Conservation (phyloP, 108 stramenopile genomes). For the Skeletonema menzelii region DNA sequence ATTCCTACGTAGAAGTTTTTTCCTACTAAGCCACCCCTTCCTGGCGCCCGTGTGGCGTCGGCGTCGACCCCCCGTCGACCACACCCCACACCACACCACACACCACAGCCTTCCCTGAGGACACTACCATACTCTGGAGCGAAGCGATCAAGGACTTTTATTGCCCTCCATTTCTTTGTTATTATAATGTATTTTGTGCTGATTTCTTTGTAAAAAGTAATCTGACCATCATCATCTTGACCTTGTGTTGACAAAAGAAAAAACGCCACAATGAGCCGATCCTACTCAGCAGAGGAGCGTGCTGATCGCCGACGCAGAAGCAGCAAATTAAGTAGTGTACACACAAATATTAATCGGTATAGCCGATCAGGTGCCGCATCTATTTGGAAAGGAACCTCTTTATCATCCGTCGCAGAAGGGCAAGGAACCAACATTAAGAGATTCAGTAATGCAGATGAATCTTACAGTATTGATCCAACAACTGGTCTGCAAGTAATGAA, state of each 20-base stretch:
- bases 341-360: background rate
- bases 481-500: background rate
- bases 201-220: background rate
- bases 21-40: too few species aligned
- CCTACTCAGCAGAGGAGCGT: slow-evolving; percentile 21
- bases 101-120: too few species aligned
- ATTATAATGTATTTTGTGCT: too few species aligned
- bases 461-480: background rate
- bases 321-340: background rate
- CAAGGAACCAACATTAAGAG: background rate
- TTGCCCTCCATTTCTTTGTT: too few species aligned
- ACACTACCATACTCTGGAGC: too few species aligned
- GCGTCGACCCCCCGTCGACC: too few species aligned
- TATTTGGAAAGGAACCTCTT: background rate
- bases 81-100: too few species aligned
- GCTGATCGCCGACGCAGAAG: slow-evolving; percentile 7
- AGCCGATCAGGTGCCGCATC: background rate
- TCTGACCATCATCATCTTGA: background rate
- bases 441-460: background rate
- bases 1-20: too few species aligned
- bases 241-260: background rate
- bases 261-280: background rate
- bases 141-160: too few species aligned
- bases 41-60: too few species aligned
- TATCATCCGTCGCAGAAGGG: background rate